These are phyloP conservation scores for Penicillium occitanis DNA, from an alignment of 2,329 filamentous ascomycete genomes.

Conservation along the genomic window DNA sequence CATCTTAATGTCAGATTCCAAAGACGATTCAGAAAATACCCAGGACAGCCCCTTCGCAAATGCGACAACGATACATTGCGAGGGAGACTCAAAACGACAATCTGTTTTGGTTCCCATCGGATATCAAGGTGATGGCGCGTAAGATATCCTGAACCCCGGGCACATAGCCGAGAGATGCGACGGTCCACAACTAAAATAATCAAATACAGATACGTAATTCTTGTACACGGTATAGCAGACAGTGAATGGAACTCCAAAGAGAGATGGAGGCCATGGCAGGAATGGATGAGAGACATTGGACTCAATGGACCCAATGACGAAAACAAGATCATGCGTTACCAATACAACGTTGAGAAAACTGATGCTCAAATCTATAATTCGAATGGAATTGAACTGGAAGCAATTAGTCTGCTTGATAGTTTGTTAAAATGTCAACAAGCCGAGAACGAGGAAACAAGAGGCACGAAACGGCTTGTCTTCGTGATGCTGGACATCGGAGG, in stretches of 20 bases:
- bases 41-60: neutral
- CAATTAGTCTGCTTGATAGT: neutral
- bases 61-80: neutral
- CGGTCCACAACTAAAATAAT: neutral
- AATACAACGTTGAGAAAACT: neutral
- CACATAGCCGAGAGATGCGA: neutral
- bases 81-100: neutral
- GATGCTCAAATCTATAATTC: neutral
- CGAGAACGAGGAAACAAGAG: neutral
- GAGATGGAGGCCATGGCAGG: neutral
- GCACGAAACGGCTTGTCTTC: neutral
- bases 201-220: neutral
- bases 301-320: neutral
- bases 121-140: neutral
- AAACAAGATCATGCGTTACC: neutral
- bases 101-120: neutral
- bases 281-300: neutral
- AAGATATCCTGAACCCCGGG: neutral
- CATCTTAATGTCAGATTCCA: neutral
- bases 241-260: neutral
- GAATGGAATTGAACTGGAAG: neutral
- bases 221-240: neutral
- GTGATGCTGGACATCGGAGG: neutral
- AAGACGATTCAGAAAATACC: neutral
- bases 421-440: neutral